These are phyloP conservation scores for Colletotrichum eleusines DNA, from an alignment of 2,329 filamentous ascomycete species.

Conservation along the genomic window DNA sequence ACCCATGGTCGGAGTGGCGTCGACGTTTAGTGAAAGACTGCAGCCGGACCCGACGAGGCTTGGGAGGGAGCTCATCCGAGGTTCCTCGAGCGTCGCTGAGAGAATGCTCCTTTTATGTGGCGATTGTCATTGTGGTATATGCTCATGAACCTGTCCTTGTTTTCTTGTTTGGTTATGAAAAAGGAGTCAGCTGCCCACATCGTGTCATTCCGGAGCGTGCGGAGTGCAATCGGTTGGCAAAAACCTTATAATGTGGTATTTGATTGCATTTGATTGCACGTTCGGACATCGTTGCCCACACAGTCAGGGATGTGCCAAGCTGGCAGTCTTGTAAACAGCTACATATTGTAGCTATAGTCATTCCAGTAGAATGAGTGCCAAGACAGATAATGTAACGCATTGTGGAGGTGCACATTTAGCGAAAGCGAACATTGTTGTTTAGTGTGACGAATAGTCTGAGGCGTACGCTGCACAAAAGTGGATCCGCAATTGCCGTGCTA, in stretches of 20 bases:
- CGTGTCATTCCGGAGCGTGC: not conserved
- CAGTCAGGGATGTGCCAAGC: conserved; percentile 24
- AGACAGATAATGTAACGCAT: not conserved
- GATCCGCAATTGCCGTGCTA: too few species aligned
- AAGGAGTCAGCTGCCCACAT: not conserved
- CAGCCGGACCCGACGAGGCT: conserved; percentile 9
- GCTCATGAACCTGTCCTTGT: not conserved
- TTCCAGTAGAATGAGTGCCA: not conserved
- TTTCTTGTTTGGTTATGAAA: not conserved
- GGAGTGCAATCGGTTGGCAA: conserved; percentile 25
- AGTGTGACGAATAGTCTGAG: too few species aligned
- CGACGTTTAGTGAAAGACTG: conserved; percentile 17
- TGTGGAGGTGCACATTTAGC: too few species aligned
- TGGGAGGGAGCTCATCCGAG: not conserved
- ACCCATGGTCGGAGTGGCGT: conserved; percentile 14
- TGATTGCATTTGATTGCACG: conserved; percentile 2
- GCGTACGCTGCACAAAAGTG: too few species aligned
- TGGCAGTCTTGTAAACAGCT: not conserved
- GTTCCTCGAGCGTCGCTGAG: too few species aligned
- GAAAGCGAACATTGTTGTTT: not conserved
- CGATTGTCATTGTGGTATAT: not conserved
- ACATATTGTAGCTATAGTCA: conserved; percentile 8
- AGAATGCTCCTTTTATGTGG: not conserved
- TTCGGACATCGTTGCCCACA: conserved; percentile 7
- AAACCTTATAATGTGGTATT: conserved; percentile 33